Conservation (phyloP, 345 rosid species). For the Bruguiera gymnorhiza region DNA sequence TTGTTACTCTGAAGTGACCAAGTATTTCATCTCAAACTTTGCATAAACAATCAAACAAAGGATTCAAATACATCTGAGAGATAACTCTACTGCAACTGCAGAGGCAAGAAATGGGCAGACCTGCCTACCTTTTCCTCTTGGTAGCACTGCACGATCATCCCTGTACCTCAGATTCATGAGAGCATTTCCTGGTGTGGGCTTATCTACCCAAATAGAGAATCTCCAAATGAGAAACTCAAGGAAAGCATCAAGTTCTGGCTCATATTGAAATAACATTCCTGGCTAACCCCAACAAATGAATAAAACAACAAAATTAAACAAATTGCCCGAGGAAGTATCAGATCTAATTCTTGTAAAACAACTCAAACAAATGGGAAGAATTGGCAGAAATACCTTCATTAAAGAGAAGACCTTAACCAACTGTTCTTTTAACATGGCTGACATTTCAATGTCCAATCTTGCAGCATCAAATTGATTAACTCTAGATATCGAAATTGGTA, state of each 20-base stretch:
- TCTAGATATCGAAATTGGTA: slow-evolving; percentile 75
- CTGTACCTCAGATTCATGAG: slow-evolving; percentile 88
- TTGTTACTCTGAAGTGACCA: neutral
- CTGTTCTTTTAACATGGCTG: slow-evolving; percentile 96
- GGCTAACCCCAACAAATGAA: slow-evolving; percentile 71
- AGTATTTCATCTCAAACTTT: neutral
- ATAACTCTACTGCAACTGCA: slow-evolving; percentile 11
- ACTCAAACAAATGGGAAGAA: neutral
- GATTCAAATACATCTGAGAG: neutral
- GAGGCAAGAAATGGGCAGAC: slow-evolving; percentile 18
- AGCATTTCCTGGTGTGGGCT: slow-evolving; percentile 97
- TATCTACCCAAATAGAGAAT: slow-evolving; percentile 98
- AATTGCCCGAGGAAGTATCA: neutral
- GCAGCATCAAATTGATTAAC: slow-evolving; percentile 98
- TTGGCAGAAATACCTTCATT: slow-evolving; percentile 56
- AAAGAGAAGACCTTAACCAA: slow-evolving; percentile 87
- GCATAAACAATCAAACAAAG: neutral
- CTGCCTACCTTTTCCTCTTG: slow-evolving; percentile 50
- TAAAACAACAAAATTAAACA: slow-evolving; percentile 21
- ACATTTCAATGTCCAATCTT: slow-evolving; percentile 90
- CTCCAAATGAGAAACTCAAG: slow-evolving; percentile 99
- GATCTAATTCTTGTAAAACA: neutral
- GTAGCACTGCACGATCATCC: slow-evolving; percentile 63
- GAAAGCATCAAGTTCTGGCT: slow-evolving; percentile 98
- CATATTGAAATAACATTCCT: slow-evolving; percentile 97